Evolutionary conservation across 2,329 filamentous ascomycete genomes (phyloP).

Genomic region (Nannizzia gypsea): DNA sequence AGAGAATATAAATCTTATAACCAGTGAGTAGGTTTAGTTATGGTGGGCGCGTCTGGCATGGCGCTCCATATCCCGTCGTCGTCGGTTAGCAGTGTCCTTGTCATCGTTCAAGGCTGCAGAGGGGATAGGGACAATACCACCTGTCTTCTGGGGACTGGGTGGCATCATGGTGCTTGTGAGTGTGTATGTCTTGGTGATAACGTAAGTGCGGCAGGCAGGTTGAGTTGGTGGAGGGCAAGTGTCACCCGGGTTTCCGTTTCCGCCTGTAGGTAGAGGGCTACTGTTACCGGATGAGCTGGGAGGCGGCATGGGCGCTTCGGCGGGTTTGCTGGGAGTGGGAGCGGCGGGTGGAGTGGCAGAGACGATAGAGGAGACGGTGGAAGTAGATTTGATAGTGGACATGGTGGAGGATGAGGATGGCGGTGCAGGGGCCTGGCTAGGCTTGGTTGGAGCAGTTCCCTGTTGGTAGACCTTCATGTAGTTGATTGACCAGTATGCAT

Average conservation of each 20-base stretch:
- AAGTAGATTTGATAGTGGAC: not conserved
- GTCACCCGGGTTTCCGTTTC: not conserved
- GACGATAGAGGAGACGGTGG: not conserved
- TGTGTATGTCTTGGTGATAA: not conserved
- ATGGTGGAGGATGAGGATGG: not conserved
- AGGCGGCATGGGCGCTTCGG: not conserved
- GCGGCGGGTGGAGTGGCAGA: not conserved
- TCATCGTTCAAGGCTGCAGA: not conserved
- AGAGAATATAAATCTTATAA: not conserved
- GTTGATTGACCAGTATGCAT: conserved; percentile 66
- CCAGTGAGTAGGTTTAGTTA: not conserved
- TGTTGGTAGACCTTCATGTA: conserved; percentile 50
- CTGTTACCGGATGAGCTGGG: not conserved
- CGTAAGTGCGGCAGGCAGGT: not conserved
- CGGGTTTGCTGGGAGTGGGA: not conserved
- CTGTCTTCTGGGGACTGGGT: not conserved
- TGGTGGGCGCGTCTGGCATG: not conserved
- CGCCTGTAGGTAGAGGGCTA: not conserved
- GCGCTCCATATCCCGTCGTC: not conserved
- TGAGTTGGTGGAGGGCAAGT: conserved; percentile 1
- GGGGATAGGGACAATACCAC: conserved; percentile 8
- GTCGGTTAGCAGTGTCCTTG: conserved; percentile 5
- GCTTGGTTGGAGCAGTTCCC: conserved; percentile 6
- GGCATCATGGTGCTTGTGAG: not conserved
- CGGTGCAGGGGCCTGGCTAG: conserved; percentile 30